These are phyloP conservation scores for Cercospora sp. DNA, from an alignment of 2,329 filamentous ascomycete species.

Conservation along the genomic window DNA sequence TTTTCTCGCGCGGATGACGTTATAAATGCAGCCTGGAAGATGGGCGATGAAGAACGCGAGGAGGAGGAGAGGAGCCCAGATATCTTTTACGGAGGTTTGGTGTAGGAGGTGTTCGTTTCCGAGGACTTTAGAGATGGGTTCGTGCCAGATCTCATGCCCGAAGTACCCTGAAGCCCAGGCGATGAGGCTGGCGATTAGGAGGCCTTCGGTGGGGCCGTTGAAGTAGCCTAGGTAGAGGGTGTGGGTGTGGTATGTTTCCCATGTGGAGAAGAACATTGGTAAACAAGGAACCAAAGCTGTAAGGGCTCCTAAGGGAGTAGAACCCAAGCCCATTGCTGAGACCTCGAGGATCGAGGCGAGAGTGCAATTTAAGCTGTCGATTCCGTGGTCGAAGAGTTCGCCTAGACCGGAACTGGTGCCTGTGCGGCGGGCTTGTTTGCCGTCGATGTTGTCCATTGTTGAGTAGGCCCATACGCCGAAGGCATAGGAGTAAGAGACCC, in stretches of 20 bases:
- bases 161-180: conserved; percentile 87
- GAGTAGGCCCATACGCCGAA: conserved; percentile 95
- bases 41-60: conserved; percentile 58
- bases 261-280: conserved; percentile 99
- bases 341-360: conserved; percentile 87
- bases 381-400: conserved; percentile 97
- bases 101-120: conserved; percentile 66
- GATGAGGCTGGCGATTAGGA: conserved; percentile 81
- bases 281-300: conserved; percentile 88
- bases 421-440: conserved; percentile 92
- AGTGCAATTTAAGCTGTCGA: conserved; percentile 97
- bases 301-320: conserved; percentile 81
- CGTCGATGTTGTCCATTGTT: conserved; percentile 98
- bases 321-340: conserved; percentile 87
- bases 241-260: conserved; percentile 99
- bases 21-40: conserved; percentile 83
- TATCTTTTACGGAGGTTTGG: conserved; percentile 74
- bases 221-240: conserved; percentile 94
- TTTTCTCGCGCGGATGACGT: conserved; percentile 77
- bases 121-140: conserved; percentile 69
- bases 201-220: conserved; percentile 94
- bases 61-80: conserved; percentile 70
- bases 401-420: conserved; percentile 92
- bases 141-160: conserved; percentile 83
- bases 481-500: conserved; percentile 95